phyloP scores from a whole-genome alignment of 2,329 filamentous ascomycete genomes.

The Trichoderma aggressivum region DNA sequence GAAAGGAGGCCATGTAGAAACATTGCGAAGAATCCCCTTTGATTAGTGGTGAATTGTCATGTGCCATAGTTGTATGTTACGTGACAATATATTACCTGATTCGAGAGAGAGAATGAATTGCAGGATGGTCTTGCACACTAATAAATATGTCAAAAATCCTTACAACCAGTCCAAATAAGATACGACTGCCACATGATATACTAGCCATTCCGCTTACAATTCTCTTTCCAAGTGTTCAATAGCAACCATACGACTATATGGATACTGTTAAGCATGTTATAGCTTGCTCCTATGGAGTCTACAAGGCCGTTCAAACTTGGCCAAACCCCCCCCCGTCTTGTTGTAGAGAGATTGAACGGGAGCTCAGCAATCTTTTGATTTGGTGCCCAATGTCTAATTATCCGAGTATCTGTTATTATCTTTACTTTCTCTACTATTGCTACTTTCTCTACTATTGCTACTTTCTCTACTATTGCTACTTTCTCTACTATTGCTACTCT shows the following conservation, averaged over 20 bases:
- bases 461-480: too few species aligned
- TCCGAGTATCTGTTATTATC: not conserved
- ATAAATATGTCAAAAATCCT: not conserved
- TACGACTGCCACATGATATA: not conserved
- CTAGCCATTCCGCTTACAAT: not conserved
- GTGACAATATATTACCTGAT: not conserved
- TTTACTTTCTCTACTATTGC: not conserved
- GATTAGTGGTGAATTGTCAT: conserved; percentile 50
- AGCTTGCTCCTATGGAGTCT: too few species aligned
- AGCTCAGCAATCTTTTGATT: not conserved
- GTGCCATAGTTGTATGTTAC: not conserved
- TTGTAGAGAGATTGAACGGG: not conserved
- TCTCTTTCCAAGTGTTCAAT: not conserved
- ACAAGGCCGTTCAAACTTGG: not conserved
- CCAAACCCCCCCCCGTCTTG: too few species aligned
- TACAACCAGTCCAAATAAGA: not conserved
- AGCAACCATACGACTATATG: not conserved
- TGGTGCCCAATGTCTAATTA: not conserved
- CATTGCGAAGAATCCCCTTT: conserved; percentile 74
- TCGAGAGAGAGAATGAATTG: not conserved
- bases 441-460: too few species aligned
- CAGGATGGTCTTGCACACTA: not conserved
- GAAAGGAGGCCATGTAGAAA: conserved; percentile 62
- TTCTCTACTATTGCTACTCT: not conserved
- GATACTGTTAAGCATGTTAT: not conserved